Percentiles rank a stretch among this genome's conserved stretches.
Conservation (phyloP, 768 basidiomycete genomes). For the Kwoniella mangroviensis region DNA sequence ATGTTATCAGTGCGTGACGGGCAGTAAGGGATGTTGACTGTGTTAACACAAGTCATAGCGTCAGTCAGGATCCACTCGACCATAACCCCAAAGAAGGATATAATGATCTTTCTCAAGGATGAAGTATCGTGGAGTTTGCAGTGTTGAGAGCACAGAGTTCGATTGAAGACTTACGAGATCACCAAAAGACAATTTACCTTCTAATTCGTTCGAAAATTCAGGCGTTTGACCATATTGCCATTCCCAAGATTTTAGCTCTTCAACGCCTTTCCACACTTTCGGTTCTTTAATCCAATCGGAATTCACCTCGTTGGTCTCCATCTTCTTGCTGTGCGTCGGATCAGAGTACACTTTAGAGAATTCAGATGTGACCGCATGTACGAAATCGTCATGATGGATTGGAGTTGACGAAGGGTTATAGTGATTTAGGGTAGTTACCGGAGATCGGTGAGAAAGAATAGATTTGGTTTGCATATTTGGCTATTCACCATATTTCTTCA, state of each 20-base stretch:
- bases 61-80: too few relatives aligned
- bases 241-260: constrained; percentile 82
- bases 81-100: too few relatives aligned
- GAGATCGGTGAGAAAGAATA: constrained; percentile 87
- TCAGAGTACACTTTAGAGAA: constrained; percentile 62
- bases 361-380: constrained; percentile 68
- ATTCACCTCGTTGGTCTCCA: constrained; percentile 60
- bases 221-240: constrained; percentile 94
- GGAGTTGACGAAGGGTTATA: constrained; percentile 60
- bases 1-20: constrained; percentile 50
- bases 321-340: constrained; percentile 4
- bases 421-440: constrained; percentile 75
- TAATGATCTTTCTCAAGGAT: too few relatives aligned
- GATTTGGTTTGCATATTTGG: constrained; percentile 80
- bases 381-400: constrained; percentile 73
- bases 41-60: too few relatives aligned
- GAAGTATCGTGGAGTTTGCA: too few relatives aligned
- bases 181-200: constrained; percentile 60
- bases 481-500: constrained; percentile 58
- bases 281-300: constrained; percentile 59
- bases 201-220: constrained; percentile 75
- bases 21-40: constrained; percentile 43
- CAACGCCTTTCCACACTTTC: constrained; percentile 72
- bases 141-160: background rate
- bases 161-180: constrained; percentile 57